Conservation (phyloP, 306 rosid species). For the Clitoria ternatea region DNA sequence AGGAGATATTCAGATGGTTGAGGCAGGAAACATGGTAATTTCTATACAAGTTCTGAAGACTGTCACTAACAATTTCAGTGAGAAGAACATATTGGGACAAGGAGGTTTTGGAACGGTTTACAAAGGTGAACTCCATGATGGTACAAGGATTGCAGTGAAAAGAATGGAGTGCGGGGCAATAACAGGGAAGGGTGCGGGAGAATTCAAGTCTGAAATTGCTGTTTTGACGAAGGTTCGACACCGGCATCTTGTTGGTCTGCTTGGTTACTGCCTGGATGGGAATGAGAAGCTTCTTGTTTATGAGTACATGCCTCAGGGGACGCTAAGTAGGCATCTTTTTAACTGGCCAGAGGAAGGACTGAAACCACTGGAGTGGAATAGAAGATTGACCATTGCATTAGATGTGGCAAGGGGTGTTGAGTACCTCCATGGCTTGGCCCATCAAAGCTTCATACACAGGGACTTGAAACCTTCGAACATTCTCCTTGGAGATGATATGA, state of each 20-base stretch:
- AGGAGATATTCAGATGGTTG: conserved; percentile 86
- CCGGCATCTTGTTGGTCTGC: conserved; percentile 83
- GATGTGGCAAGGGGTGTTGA: conserved; percentile 95
- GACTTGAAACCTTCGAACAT: conserved; percentile 93
- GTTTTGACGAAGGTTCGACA: conserved; percentile 92
- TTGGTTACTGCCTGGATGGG: conserved; percentile 93
- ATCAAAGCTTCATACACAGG: conserved; percentile 89
- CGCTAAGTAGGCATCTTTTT: conserved; percentile 74
- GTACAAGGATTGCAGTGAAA: conserved; percentile 80
- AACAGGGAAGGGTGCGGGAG: conserved; percentile 65
- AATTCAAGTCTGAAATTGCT: conserved; percentile 82
- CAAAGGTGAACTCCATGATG: conserved; percentile 85
- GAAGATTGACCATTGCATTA: conserved; percentile 67
- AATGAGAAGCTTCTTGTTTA: conserved; percentile 84
- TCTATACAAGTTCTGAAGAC: conserved; percentile 81
- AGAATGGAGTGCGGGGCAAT: conserved; percentile 87
- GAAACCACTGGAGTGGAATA: conserved; percentile 71
- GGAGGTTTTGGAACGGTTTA: conserved; percentile 87
- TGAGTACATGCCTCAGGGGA: conserved; percentile 94
- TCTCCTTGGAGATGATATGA: conserved; percentile 95
- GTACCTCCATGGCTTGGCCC: conserved; percentile 91
- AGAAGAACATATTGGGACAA: conserved; percentile 69
- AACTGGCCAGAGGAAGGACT: conserved; percentile 86
- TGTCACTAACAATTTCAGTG: conserved; percentile 71
- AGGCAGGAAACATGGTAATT: conserved; percentile 90